Evolutionary conservation across 495 filamentous ascomycete genomes (phyloP).

Genomic region (Eremomyces bilateralis): DNA sequence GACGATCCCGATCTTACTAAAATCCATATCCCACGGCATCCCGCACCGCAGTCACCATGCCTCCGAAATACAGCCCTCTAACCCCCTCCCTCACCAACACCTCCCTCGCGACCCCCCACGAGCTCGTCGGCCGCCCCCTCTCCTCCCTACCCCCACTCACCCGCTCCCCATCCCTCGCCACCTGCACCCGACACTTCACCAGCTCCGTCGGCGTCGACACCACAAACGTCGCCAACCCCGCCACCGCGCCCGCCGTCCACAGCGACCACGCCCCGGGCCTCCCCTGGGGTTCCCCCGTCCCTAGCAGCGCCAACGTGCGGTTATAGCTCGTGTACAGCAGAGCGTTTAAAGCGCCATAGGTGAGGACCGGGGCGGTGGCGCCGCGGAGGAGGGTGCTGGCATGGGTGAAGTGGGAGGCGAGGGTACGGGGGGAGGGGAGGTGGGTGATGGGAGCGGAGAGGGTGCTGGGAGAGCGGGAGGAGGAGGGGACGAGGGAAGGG

Average conservation of each 20-base stretch:
- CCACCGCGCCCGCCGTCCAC: conserved; percentile 54
- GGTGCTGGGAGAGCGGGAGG: not conserved
- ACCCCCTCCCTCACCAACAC: conserved; percentile 39
- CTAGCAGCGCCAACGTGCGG: conserved; percentile 38
- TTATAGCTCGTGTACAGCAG: conserved; percentile 76
- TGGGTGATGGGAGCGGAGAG: not conserved
- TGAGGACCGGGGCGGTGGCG: conserved; percentile 57
- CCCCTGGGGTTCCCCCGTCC: conserved; percentile 10
- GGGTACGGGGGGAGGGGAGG: not conserved
- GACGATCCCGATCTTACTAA: conserved; percentile 34
- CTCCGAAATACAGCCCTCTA: conserved; percentile 54
- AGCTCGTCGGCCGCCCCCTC: conserved; percentile 14
- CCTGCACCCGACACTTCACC: conserved; percentile 66
- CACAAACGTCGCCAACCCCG: conserved; percentile 61
- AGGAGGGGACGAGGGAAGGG: conserved; percentile 1
- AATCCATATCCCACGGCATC: conserved; percentile 83
- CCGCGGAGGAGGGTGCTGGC: conserved; percentile 22
- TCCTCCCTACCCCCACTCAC: not conserved
- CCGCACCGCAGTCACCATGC: conserved; percentile 52
- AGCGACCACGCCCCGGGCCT: conserved; percentile 28
- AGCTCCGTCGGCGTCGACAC: conserved; percentile 71
- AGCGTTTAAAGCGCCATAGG: conserved; percentile 77
- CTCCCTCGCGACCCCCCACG: conserved; percentile 38
- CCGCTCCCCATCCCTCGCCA: conserved; percentile 11
- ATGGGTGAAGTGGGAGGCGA: not conserved